Percentiles rank a stretch among this genome's conserved stretches.
Evolutionary conservation across 2,329 filamentous ascomycete genomes (phyloP).

Genomic region (Cladophialophora exuberans): DNA sequence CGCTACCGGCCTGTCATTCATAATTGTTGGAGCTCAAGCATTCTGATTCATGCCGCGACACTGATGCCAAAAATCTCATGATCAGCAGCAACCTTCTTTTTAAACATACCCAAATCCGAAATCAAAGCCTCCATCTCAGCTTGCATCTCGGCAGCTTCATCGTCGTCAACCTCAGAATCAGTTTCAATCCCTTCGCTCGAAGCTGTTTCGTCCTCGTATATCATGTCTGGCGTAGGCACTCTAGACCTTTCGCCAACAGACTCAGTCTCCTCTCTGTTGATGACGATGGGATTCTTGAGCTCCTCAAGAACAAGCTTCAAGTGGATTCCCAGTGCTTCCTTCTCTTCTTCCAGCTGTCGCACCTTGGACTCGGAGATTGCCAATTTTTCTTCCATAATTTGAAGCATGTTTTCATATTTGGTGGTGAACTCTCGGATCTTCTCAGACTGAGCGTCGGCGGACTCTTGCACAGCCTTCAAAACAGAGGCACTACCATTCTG

Average conservation of each 20-base stretch:
- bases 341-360: constrained; percentile 83
- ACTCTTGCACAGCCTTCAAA: constrained; percentile 72
- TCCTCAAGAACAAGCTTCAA: constrained; percentile 83
- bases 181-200: constrained; percentile 40
- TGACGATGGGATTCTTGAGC: constrained; percentile 87
- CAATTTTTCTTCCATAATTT: constrained; percentile 91
- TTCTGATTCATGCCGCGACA: constrained; percentile 16
- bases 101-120: constrained; percentile 77
- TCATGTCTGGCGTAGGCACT: constrained; percentile 29
- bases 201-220: constrained; percentile 42
- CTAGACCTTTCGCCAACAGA: constrained; percentile 22
- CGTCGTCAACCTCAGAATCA: constrained; percentile 64
- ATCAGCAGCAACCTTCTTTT: constrained; percentile 84
- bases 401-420: constrained; percentile 85
- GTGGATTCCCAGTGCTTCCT: constrained; percentile 85
- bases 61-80: constrained; percentile 32
- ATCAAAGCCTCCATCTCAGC: constrained; percentile 84
- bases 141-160: constrained; percentile 67
- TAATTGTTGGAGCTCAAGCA: neutral
- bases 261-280: constrained; percentile 37
- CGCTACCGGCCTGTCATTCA: constrained; percentile 9
- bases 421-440: constrained; percentile 92
- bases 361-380: constrained; percentile 95
- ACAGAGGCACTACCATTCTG: constrained; percentile 44
- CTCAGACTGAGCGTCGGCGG: constrained; percentile 76